Conservation (phyloP, 2,329 filamentous ascomycete species). For the Balansia obtecta region DNA sequence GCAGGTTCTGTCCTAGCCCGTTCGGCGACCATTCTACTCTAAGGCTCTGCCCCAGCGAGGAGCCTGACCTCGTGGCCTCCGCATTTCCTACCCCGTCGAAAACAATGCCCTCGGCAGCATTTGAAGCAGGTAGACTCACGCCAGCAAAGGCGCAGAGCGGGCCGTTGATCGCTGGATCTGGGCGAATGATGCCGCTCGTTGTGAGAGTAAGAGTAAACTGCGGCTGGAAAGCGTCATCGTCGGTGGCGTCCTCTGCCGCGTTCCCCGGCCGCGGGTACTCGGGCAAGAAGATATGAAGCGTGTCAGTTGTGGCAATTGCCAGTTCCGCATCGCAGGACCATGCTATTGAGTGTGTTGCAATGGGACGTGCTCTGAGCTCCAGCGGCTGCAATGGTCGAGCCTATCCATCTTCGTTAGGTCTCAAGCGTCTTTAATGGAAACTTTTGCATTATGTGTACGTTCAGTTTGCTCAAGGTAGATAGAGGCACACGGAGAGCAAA, state of each 20-base stretch:
- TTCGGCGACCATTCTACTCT: constrained; percentile 43
- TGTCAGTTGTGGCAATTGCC: constrained; percentile 44
- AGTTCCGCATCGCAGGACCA: constrained; percentile 48
- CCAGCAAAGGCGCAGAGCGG: constrained; percentile 29
- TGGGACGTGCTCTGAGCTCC: constrained; percentile 28
- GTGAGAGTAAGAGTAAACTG: constrained; percentile 23
- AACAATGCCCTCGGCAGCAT: constrained; percentile 16
- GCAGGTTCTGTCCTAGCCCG: constrained; percentile 41
- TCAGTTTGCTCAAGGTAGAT: too few species aligned
- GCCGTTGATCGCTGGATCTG: constrained; percentile 31
- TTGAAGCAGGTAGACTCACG: constrained; percentile 17
- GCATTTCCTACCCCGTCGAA: constrained; percentile 32
- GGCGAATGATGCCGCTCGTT: constrained; percentile 21
- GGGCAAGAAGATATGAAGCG: constrained; percentile 37
- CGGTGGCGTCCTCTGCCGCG: constrained; percentile 15
- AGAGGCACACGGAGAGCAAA: too few species aligned
- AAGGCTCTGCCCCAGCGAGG: constrained; percentile 41
- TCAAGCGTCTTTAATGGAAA: neutral
- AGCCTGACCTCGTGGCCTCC: constrained; percentile 33
- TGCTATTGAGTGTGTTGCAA: constrained; percentile 29
- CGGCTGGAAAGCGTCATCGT: constrained; percentile 15
- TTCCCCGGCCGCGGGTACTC: constrained; percentile 22
- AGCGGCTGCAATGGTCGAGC: constrained; percentile 36
- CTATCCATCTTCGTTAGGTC: constrained; percentile 12
- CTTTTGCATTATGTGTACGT: neutral